Conservation (phyloP, 2,329 filamentous ascomycete genomes). For the Beauveria caledonica region DNA sequence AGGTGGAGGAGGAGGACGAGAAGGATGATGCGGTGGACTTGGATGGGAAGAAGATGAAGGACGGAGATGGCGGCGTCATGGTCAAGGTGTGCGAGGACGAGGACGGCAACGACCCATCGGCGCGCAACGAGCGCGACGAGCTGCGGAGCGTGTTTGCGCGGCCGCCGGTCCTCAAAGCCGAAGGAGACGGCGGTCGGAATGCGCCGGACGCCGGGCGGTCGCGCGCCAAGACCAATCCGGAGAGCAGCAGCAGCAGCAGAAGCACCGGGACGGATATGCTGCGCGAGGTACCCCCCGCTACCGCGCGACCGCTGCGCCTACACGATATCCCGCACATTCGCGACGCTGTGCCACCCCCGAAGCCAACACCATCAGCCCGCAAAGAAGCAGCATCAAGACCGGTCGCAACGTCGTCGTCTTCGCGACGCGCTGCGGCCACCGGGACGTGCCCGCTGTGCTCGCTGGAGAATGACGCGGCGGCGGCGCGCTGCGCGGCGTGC, state of each 20-base stretch:
- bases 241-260: not conserved
- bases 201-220: not conserved
- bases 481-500: conserved; percentile 59
- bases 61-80: conserved; percentile 58
- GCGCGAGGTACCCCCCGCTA: not conserved
- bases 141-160: conserved; percentile 38
- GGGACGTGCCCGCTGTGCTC: conserved; percentile 57
- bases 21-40: conserved; percentile 46
- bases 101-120: conserved; percentile 37
- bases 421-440: not conserved
- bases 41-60: conserved; percentile 56
- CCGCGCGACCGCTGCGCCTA: not conserved
- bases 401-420: too few species aligned
- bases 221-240: not conserved
- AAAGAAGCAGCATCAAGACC: not conserved
- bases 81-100: conserved; percentile 71
- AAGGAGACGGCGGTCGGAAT: not conserved
- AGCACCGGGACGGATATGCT: not conserved
- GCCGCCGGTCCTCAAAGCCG: not conserved
- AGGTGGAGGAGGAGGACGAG: conserved; percentile 32
- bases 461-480: conserved; percentile 45
- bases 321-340: not conserved
- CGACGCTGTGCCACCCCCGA: not conserved
- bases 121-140: conserved; percentile 51
- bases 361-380: not conserved